A percentile compares a stretch with the other conserved stretches of the same genome.
Conservation (phyloP, 805 yeast genomes). For the Lipomyces yamadae region DNA sequence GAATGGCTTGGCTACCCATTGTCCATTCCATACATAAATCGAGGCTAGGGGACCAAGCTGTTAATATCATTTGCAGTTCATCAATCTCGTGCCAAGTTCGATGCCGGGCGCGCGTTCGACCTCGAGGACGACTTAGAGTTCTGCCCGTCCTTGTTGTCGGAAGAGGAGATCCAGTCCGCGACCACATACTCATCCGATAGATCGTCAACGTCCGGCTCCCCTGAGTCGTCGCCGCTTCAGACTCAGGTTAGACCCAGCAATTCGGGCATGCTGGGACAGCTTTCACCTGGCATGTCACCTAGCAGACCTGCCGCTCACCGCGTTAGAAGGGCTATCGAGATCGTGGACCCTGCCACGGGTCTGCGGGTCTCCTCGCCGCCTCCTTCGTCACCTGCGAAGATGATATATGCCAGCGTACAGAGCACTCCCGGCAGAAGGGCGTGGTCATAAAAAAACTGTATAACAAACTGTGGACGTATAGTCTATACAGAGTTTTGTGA, state of each 20-base stretch:
- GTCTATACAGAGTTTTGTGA: background rate
- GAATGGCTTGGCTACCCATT: too few species aligned
- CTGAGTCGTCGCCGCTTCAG: slow-evolving; percentile 38
- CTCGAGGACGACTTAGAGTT: slow-evolving; percentile 74
- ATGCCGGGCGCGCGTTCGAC: slow-evolving; percentile 71
- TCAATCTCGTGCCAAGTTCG: slow-evolving; percentile 49
- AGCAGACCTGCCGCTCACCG: slow-evolving; percentile 26
- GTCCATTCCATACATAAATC: background rate
- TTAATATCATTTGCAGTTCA: slow-evolving; percentile 17
- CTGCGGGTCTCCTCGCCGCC: slow-evolving; percentile 54
- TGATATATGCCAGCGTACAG: slow-evolving; percentile 16
- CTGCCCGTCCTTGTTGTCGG: slow-evolving; percentile 53
- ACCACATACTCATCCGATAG: slow-evolving; percentile 35
- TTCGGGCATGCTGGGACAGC: slow-evolving; percentile 26
- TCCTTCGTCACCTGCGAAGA: slow-evolving; percentile 31
- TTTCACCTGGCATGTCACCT: slow-evolving; percentile 32
- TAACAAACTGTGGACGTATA: background rate
- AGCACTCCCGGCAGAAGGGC: slow-evolving; percentile 25
- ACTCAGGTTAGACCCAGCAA: slow-evolving; percentile 27
- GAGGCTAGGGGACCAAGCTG: too few species aligned
- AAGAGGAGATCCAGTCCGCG: slow-evolving; percentile 36
- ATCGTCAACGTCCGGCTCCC: slow-evolving; percentile 38
- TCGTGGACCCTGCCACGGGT: slow-evolving; percentile 62
- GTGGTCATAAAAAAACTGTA: slow-evolving; percentile 20
- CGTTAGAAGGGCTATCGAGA: slow-evolving; percentile 48